Percentiles rank a stretch among this genome's conserved stretches.
These are phyloP conservation scores for Lippia alba DNA, from an alignment of 305 asterid genomes.

Conservation along the genomic window DNA sequence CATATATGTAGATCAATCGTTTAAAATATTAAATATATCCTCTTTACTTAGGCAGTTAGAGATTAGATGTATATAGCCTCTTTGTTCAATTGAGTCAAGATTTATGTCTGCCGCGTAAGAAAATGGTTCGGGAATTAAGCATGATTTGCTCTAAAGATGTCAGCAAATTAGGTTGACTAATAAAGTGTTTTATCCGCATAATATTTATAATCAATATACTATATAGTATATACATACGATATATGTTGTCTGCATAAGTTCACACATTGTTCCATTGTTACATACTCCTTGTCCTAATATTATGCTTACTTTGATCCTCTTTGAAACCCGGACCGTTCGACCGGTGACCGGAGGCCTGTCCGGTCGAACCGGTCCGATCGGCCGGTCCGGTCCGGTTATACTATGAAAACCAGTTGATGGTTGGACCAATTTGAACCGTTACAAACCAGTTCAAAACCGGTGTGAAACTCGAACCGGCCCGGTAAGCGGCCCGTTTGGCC, in stretches of 20 bases:
- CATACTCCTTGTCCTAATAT: neutral
- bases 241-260: neutral
- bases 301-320: neutral
- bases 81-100: neutral
- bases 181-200: neutral
- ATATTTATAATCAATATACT: neutral
- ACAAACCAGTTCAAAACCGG: too few species aligned
- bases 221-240: neutral
- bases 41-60: too few species aligned
- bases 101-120: constrained; percentile 4
- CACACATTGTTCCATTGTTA: neutral
- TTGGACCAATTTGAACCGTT: too few species aligned
- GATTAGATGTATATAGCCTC: neutral
- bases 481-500: too few species aligned
- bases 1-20: too few species aligned
- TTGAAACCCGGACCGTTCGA: too few species aligned
- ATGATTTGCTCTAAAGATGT: too few species aligned
- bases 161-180: neutral
- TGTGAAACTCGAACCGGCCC: too few species aligned
- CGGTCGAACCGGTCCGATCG: too few species aligned
- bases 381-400: too few species aligned
- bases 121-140: neutral
- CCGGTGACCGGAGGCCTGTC: too few species aligned
- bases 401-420: too few species aligned
- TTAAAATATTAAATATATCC: neutral